phyloP scores from a whole-genome alignment of 2,329 filamentous ascomycete species.

The Trichoderma semiorbis region DNA sequence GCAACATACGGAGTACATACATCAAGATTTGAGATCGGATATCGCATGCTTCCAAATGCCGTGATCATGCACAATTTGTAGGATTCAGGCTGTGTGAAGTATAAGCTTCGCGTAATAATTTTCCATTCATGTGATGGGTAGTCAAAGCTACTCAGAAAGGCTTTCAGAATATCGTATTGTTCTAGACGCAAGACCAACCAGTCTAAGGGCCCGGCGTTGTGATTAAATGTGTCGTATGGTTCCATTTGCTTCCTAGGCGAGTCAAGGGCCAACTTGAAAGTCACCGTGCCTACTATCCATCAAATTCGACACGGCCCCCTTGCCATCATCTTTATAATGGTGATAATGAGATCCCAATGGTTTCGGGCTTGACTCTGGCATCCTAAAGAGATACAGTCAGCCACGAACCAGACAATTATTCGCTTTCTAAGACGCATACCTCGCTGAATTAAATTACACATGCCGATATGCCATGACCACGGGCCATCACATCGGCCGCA shows the following conservation, averaged over 20 bases:
- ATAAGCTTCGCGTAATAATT: neutral
- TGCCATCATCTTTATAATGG: neutral
- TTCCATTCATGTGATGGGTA: neutral
- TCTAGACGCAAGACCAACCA: neutral
- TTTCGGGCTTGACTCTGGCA: neutral
- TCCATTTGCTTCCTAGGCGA: neutral
- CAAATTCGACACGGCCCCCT: neutral
- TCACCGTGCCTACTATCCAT: neutral
- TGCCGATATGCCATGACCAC: slow-evolving; percentile 14
- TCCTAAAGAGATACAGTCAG: slow-evolving; percentile 14
- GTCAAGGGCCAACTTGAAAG: neutral
- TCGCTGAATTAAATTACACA: slow-evolving; percentile 9
- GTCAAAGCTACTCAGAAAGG: neutral
- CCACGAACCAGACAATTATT: neutral
- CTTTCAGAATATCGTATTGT: neutral
- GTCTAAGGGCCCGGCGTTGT: neutral
- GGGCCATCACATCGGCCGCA: slow-evolving; percentile 17
- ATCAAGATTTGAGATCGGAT: neutral
- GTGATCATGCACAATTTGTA: neutral
- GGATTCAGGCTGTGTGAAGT: neutral
- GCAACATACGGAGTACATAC: neutral
- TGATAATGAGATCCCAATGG: neutral
- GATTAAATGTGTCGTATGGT: neutral
- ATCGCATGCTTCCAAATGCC: neutral
- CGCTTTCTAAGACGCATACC: slow-evolving; percentile 3